A percentile compares a stretch with the other conserved stretches of the same genome.
phyloP scores from a whole-genome alignment of 2,329 filamentous ascomycete genomes.

The Ciborinia camelliae region DNA sequence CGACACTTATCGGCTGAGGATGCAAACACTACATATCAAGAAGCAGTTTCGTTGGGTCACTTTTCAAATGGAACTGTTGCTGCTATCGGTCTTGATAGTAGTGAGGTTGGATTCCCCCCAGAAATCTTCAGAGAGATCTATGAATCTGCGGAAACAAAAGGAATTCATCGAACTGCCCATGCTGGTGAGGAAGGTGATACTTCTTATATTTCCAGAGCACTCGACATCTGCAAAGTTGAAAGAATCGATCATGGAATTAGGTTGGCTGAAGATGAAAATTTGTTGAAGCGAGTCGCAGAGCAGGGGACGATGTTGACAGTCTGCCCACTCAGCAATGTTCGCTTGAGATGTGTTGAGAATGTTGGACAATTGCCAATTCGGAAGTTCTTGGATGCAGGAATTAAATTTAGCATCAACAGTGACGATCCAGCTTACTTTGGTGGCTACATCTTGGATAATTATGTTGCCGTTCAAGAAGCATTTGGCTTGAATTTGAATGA shows the following conservation, averaged over 20 bases:
- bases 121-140: slow-evolving; percentile 63
- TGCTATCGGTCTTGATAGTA: slow-evolving; percentile 67
- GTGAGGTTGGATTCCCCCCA: slow-evolving; percentile 54
- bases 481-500: slow-evolving; percentile 61
- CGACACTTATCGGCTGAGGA: slow-evolving; percentile 62
- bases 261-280: slow-evolving; percentile 54
- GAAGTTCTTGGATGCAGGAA: slow-evolving; percentile 43
- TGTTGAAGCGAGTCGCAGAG: slow-evolving; percentile 56
- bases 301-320: slow-evolving; percentile 62
- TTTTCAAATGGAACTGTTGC: slow-evolving; percentile 52
- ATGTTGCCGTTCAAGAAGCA: slow-evolving; percentile 70
- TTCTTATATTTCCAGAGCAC: slow-evolving; percentile 60
- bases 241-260: slow-evolving; percentile 75
- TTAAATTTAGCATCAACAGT: slow-evolving; percentile 48
- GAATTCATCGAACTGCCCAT: slow-evolving; percentile 66
- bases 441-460: slow-evolving; percentile 72
- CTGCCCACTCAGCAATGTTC: slow-evolving; percentile 72
- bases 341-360: slow-evolving; percentile 46
- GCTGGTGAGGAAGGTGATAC: slow-evolving; percentile 72
- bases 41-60: slow-evolving; percentile 44
- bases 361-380: slow-evolving; percentile 46
- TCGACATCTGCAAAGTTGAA: slow-evolving; percentile 58
- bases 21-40: slow-evolving; percentile 47
- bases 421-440: slow-evolving; percentile 60
- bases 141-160: slow-evolving; percentile 47